Percentiles rank a stretch among this genome's conserved stretches.
Conservation (phyloP, 495 filamentous ascomycete species). For the Pyronema omphalodes region DNA sequence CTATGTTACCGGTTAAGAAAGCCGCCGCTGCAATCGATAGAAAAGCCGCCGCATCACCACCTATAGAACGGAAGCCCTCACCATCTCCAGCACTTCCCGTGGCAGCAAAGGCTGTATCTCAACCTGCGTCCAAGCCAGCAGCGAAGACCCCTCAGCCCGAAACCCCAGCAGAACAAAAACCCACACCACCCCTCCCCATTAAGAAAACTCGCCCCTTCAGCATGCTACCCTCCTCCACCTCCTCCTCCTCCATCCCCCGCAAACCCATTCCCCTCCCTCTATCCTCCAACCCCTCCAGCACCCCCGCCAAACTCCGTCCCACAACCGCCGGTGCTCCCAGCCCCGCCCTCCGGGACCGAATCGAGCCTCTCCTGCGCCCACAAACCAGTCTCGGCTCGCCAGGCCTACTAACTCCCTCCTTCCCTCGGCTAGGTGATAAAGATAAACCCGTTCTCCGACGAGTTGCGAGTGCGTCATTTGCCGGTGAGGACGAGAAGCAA, state of each 20-base stretch:
- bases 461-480: not conserved
- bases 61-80: not conserved
- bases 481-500: constrained; percentile 21
- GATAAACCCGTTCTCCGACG: not conserved
- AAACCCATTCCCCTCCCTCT: not conserved
- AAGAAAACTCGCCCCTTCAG: not conserved
- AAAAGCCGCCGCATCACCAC: not conserved
- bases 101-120: not conserved
- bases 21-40: not conserved
- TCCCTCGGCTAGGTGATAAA: not conserved
- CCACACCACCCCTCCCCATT: not conserved
- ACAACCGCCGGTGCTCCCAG: not conserved
- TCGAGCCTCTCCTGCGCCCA: not conserved
- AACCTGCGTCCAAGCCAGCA: not conserved
- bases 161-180: not conserved
- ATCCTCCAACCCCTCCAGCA: not conserved
- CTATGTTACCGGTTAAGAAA: not conserved
- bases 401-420: not conserved
- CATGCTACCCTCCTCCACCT: not conserved
- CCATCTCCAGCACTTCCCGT: no score
- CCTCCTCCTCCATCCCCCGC: not conserved
- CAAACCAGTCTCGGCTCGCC: not conserved
- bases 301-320: not conserved
- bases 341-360: no score
- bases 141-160: no score